These are phyloP conservation scores for Hebeloma cylindrosporum DNA, from an alignment of 768 basidiomycete genomes.

Conservation along the genomic window DNA sequence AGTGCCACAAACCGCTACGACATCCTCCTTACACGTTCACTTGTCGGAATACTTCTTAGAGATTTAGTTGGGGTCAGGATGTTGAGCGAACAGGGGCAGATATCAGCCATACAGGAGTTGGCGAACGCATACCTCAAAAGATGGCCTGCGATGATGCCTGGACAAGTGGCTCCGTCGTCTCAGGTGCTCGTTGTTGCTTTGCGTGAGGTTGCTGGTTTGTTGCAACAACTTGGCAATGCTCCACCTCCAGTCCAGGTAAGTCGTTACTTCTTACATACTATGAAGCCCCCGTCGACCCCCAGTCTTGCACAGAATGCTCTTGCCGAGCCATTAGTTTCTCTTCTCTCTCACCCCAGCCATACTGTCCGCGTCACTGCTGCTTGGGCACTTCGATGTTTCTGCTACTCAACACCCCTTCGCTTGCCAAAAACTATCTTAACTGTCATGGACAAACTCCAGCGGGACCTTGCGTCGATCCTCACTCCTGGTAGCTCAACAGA, in stretches of 20 bases:
- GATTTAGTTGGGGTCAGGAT: conserved; percentile 88
- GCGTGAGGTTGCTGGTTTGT: conserved; percentile 79
- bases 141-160: conserved; percentile 93
- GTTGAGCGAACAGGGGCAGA: conserved; percentile 93
- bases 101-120: conserved; percentile 85
- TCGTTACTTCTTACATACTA: not conserved
- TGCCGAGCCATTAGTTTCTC: conserved; percentile 78
- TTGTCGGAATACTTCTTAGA: conserved; percentile 75
- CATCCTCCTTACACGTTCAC: conserved; percentile 62
- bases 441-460: conserved; percentile 79
- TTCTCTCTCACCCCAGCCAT: conserved; percentile 85
- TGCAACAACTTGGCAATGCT: conserved; percentile 90
- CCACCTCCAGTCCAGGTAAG: conserved; percentile 82
- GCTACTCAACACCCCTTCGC: conserved; percentile 82
- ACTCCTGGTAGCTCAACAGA: conserved; percentile 75
- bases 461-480: conserved; percentile 73
- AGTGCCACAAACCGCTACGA: conserved; percentile 68
- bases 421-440: conserved; percentile 76
- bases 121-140: conserved; percentile 80
- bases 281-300: not conserved
- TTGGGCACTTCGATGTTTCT: conserved; percentile 89
- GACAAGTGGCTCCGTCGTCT: conserved; percentile 67
- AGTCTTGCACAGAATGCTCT: conserved; percentile 65
- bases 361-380: conserved; percentile 84
- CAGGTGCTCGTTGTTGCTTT: conserved; percentile 72